Conservation (phyloP, 1,284 basidiomycete genomes). For the Prillingera fragicola region DNA sequence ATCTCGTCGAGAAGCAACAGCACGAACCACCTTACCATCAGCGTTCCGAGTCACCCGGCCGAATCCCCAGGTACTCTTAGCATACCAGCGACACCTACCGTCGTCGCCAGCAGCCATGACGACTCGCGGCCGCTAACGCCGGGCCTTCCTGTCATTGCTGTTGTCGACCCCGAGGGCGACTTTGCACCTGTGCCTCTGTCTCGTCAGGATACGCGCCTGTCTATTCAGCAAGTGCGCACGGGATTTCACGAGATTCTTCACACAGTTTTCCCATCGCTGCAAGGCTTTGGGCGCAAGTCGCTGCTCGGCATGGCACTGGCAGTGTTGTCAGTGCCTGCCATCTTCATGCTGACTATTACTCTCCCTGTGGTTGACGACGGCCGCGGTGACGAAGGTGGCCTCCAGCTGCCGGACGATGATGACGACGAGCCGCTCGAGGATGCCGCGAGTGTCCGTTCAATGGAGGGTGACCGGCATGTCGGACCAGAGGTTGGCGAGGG, state of each 20-base stretch:
- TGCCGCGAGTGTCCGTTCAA: constrained; percentile 48
- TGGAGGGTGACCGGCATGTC: constrained; percentile 33
- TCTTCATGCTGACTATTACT: constrained; percentile 79
- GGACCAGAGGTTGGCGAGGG: constrained; percentile 28
- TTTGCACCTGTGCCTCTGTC: background rate
- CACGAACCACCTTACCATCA: too few relatives aligned
- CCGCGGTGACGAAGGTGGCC: constrained; percentile 33
- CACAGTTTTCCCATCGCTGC: constrained; percentile 76
- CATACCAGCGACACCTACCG: too few relatives aligned
- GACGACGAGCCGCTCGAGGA: constrained; percentile 29
- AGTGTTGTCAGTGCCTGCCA: constrained; percentile 77
- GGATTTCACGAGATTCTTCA: constrained; percentile 3
- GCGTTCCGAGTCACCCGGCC: too few relatives aligned
- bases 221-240: background rate
- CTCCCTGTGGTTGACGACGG: constrained; percentile 71
- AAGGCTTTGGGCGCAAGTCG: constrained; percentile 67
- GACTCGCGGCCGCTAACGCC: too few relatives aligned
- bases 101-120: too few relatives aligned
- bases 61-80: too few relatives aligned
- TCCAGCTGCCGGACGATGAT: constrained; percentile 33
- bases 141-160: background rate
- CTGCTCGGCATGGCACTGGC: constrained; percentile 66
- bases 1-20: too few relatives aligned
- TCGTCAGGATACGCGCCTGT: background rate
- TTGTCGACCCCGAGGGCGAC: background rate